These are phyloP conservation scores for Lignosus rhinocerotis DNA, from an alignment of 1,284 basidiomycete genomes.

Conservation along the genomic window DNA sequence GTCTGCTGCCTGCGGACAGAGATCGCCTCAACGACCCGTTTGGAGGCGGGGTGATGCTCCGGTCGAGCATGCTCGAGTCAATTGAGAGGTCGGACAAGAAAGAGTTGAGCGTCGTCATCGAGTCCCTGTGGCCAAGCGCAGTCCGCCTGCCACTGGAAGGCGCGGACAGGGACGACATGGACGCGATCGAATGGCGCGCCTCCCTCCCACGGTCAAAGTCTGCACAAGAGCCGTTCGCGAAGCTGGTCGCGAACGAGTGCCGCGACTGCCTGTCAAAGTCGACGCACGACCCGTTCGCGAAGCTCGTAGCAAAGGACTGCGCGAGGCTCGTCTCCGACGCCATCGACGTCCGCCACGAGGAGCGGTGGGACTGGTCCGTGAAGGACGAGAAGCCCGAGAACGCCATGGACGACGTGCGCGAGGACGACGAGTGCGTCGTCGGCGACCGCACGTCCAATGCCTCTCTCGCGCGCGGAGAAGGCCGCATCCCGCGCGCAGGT, in stretches of 20 bases:
- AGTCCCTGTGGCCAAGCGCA: slow-evolving; percentile 38
- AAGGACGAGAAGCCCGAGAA: slow-evolving; percentile 25
- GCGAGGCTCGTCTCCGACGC: slow-evolving; percentile 23
- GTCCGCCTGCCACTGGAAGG: slow-evolving; percentile 15
- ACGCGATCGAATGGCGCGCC: slow-evolving; percentile 11
- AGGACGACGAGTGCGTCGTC: slow-evolving; percentile 18
- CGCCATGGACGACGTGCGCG: slow-evolving; percentile 21
- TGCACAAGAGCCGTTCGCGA: slow-evolving; percentile 6
- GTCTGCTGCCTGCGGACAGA: slow-evolving; percentile 32
- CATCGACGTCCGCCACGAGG: slow-evolving; percentile 30
- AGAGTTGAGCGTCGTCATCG: slow-evolving; percentile 60
- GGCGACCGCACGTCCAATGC: slow-evolving; percentile 8
- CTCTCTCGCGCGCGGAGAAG: background rate
- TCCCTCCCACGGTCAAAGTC: background rate
- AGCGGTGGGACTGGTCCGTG: slow-evolving; percentile 19
- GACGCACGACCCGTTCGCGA: slow-evolving; percentile 21
- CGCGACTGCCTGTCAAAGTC: slow-evolving; percentile 16
- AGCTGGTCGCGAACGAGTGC: slow-evolving; percentile 5
- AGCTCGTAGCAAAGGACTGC: slow-evolving; percentile 20
- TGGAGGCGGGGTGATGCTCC: slow-evolving; percentile 26
- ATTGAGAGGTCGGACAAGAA: slow-evolving; percentile 56
- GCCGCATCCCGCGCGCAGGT: background rate
- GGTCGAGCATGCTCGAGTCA: slow-evolving; percentile 50
- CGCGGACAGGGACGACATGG: slow-evolving; percentile 3
- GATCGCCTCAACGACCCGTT: slow-evolving; percentile 21